Conservation (phyloP, 805 yeast genomes). For the Lachancea sp. region DNA sequence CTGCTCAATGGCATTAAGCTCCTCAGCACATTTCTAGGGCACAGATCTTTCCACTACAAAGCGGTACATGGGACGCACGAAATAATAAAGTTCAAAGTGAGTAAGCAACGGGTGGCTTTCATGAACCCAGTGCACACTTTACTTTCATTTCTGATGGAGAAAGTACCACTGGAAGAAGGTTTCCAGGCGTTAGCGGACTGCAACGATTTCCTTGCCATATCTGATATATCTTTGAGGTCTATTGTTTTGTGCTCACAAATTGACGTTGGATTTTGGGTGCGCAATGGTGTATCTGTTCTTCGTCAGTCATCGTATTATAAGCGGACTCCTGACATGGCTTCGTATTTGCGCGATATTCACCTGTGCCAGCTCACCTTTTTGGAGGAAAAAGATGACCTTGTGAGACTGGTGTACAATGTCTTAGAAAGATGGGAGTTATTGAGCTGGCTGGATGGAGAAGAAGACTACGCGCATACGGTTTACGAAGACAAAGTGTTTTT, state of each 20-base stretch:
- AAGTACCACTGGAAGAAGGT: constrained; percentile 21
- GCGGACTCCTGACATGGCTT: constrained; percentile 42
- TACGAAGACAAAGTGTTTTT: constrained; percentile 43
- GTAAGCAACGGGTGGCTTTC: constrained; percentile 47
- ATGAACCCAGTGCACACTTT: constrained; percentile 56
- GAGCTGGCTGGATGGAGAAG: constrained; percentile 41
- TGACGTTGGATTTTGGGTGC: constrained; percentile 61
- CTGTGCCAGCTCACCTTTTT: constrained; percentile 57
- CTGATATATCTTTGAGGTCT: constrained; percentile 55
- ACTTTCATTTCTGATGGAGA: constrained; percentile 38
- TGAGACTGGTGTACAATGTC: constrained; percentile 49
- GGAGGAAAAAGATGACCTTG: constrained; percentile 43
- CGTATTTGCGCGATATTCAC: constrained; percentile 70
- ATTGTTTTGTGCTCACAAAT: constrained; percentile 58
- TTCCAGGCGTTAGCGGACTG: constrained; percentile 17
- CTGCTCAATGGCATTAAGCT: constrained; percentile 33
- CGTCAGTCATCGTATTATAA: constrained; percentile 46
- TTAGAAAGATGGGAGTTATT: constrained; percentile 57
- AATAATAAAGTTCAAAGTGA: constrained; percentile 36
- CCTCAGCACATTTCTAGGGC: constrained; percentile 30
- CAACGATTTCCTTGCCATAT: constrained; percentile 39
- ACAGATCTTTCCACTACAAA: constrained; percentile 22
- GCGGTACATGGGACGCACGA: constrained; percentile 20
- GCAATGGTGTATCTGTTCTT: constrained; percentile 56
- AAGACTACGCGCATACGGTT: constrained; percentile 37